Base-by-base conservation (phyloP, 2,329 filamentous ascomycete genomes). In the Fusarium irregulare region DNA sequence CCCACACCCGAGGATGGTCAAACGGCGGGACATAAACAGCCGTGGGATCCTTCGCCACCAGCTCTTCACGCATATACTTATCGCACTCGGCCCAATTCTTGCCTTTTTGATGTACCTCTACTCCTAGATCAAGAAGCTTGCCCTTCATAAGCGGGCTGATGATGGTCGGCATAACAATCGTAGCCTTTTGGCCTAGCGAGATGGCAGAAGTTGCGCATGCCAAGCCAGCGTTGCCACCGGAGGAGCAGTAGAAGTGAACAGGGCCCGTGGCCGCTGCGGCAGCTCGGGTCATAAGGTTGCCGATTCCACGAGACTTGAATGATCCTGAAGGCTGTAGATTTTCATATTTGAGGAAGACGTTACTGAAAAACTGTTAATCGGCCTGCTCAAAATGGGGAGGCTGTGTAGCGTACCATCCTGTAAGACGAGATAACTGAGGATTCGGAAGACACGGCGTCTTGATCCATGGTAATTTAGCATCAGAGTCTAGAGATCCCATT, bases 321-420 rank as follows among this genome's bases (percentile, higher is more conserved):
- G 92, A 94, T 68, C 92, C 92, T 23, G 91, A 92, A 7, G 93
- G 93, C 76, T 97, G 93, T 57, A 94, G 87, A 77, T 92, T 93
- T 75, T 97, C 93, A 67, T 96, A 88, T 80, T 97, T 97, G 75
- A 97, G 89, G 79, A 92, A 93, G 79, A 97, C 88, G 82, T 92
- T 90, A 83, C 92, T 65, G 13, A 21, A 41, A 25, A 61, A 62
- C 18, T 56, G 61, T 66, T 44, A 54, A 47, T 32, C 28, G 48
- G 41, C 73, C 73, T 59, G 46, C 25, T 34, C 10, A n/a, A 20
- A 9, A 21, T 14, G 13, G 7, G 32, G 41, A 28, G 49, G 42
- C 58, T 21, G 13, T 78, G 18, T 16, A 42, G 40, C 85, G 76
- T 81, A 92, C 91, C 92, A 94, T 79, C 92, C 92, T 71, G 91